Conservation (phyloP, 2,329 filamentous ascomycete genomes). For the Orbilia brochopaga region DNA sequence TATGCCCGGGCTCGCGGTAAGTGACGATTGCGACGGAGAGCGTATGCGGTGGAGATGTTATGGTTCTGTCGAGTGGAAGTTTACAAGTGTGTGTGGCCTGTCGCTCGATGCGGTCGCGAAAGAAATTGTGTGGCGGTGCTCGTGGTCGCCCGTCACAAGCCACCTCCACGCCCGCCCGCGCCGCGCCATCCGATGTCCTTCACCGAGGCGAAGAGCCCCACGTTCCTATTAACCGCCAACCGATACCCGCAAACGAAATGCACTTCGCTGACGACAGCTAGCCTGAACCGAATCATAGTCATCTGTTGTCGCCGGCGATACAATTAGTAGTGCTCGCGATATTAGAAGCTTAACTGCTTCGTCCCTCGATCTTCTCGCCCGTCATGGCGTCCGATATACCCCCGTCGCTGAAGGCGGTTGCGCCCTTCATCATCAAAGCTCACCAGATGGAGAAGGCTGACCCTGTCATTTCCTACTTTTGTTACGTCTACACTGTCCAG, state of each 20-base stretch:
- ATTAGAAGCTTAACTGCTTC: background rate
- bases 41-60: slow-evolving; percentile 2
- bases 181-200: slow-evolving; percentile 16
- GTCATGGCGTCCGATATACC: slow-evolving; percentile 76
- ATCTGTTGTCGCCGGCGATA: background rate
- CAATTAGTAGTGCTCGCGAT: background rate
- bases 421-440: slow-evolving; percentile 81
- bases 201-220: slow-evolving; percentile 25
- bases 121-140: slow-evolving; percentile 42
- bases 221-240: slow-evolving; percentile 1
- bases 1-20: background rate
- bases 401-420: slow-evolving; percentile 75
- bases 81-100: slow-evolving; percentile 10
- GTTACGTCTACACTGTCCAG: slow-evolving; percentile 91
- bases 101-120: slow-evolving; percentile 36
- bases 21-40: slow-evolving; percentile 5
- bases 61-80: slow-evolving; percentile 20
- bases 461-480: slow-evolving; percentile 93
- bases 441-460: slow-evolving; percentile 82
- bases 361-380: background rate
- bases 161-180: slow-evolving; percentile 7
- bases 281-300: too few species aligned
- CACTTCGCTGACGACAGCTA: background rate
- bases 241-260: background rate
- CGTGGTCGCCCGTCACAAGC: slow-evolving; percentile 23